Evolutionary conservation across 2,329 filamentous ascomycete genomes (phyloP).

Genomic region (Epichloe coenophiala): DNA sequence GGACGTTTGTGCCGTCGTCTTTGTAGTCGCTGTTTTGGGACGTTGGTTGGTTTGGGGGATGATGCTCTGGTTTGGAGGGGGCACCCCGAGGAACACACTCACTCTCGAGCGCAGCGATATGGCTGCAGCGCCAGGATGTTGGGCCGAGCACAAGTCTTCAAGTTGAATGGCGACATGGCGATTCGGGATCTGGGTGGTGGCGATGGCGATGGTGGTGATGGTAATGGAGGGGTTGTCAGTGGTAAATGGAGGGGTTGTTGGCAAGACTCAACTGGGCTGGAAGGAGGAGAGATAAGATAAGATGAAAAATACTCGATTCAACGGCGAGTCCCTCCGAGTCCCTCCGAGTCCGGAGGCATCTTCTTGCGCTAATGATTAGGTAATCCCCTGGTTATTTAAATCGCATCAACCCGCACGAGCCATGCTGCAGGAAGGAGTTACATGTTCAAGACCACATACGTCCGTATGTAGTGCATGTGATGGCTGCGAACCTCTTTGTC

Average conservation of each 20-base stretch:
- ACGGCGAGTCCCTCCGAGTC: neutral
- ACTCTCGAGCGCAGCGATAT: constrained; percentile 75
- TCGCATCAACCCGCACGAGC: too few relatives aligned
- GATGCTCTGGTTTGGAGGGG: constrained; percentile 1
- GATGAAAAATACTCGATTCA: neutral
- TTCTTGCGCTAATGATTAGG: too few relatives aligned
- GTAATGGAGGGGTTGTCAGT: too few relatives aligned
- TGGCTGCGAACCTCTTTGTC: too few relatives aligned
- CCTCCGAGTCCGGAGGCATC: neutral
- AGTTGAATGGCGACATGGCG: constrained; percentile 52
- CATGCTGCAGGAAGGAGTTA: too few relatives aligned
- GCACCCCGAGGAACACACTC: constrained; percentile 21
- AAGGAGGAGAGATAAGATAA: neutral
- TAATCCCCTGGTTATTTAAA: too few relatives aligned
- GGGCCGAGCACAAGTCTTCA: constrained; percentile 59
- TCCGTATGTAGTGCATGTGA: too few relatives aligned
- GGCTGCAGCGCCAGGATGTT: constrained; percentile 68
- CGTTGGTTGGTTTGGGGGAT: neutral
- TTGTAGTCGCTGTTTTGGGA: constrained; percentile 72
- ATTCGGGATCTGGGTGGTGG: neutral
- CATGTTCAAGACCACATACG: too few relatives aligned
- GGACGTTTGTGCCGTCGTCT: constrained; percentile 88
- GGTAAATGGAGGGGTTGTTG: neutral
- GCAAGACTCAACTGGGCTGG: neutral
- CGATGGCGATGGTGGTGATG: too few relatives aligned